Evolutionary conservation across 371 early-diverging fungal species (phyloP), one percentile per base, ranked within the genome.

Genomic region (Polyrhizophydium stewartii): DNA sequence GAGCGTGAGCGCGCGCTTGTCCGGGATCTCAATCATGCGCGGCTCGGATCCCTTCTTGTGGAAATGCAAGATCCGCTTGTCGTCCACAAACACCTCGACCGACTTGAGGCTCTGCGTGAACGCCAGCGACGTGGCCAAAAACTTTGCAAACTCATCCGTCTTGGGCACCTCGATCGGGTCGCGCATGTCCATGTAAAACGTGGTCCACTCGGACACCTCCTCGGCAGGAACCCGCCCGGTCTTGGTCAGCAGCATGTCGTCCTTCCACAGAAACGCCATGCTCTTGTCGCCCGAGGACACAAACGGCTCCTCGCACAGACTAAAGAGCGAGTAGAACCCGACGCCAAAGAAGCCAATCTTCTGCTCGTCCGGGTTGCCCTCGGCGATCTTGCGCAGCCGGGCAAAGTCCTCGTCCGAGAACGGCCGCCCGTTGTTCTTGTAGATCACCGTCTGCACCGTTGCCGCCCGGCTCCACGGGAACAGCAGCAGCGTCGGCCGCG

Each of bases 291-390:
- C 75, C 27, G 68, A 68, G 1, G 71, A 56, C 24, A 75, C 66
- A 41, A 90, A 90, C 57, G 92, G 92, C 59, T 89, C 91, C 62
- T 94, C 94, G 64, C 92, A 91, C 1, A 94, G 86, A 3, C 89
- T 87, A 60, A 94, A 92, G 41, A 94, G 76, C 22, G 88, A 87
- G 65, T 92, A 92, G 65, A 92, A 92, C 5, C 93, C 93, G 16
- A 92, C 92, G 35, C 92, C 94, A 75, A 92, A 93, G 38, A 92
- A 90, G 35, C 94, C 94, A 63, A 91, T 90, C 79, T 86, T 87
- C 50, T 82, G 77, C 55, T 87, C 87, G 61, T 86, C 92, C 27
- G 92, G 93, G 75, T 93, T 94, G 62, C 93, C 95, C 73, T 92
- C 92, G 12, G 94, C 94, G 69, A 94, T 93, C 59, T 88, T 86